Conservation (phyloP, 2,329 filamentous ascomycete genomes). For the Lecanicillium sp. region DNA sequence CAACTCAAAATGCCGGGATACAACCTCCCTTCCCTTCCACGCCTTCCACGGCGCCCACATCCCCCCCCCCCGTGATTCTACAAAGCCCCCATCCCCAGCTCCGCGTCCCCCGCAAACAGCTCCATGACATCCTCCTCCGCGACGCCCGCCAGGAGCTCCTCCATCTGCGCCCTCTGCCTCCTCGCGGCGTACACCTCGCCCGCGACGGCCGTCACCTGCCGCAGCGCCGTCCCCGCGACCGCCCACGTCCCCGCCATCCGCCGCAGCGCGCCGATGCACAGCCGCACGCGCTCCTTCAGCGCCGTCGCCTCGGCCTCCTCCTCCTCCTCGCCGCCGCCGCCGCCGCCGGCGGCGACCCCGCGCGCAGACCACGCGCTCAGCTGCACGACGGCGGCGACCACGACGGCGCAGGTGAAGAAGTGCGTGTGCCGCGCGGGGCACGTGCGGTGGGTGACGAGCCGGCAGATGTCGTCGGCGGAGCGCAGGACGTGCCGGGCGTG, state of each 20-base stretch:
- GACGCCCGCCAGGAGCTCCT: slow-evolving; percentile 3
- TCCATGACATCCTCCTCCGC: slow-evolving; percentile 3
- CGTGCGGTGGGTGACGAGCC: slow-evolving; percentile 8
- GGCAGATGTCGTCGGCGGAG: slow-evolving; percentile 4
- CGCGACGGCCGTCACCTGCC: neutral
- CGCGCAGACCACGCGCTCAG: slow-evolving; percentile 2
- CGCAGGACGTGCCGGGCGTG: slow-evolving; percentile 1
- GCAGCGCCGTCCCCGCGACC: neutral
- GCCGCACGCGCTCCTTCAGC: neutral
- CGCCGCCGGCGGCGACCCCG: neutral
- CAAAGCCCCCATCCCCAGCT: no score
- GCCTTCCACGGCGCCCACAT: no score
- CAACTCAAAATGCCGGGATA: no score
- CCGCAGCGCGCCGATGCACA: slow-evolving; percentile 11
- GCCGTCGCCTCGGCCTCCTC: neutral
- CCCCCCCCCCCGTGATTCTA: no score
- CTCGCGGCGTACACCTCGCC: neutral
- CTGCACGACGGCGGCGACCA: slow-evolving; percentile 6
- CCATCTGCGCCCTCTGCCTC: slow-evolving; percentile 7
- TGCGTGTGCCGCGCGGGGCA: slow-evolving; percentile 1
- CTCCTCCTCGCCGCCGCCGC: neutral
- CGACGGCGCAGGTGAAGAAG: slow-evolving; percentile 9
- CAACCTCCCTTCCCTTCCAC: no score
- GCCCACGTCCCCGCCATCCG: slow-evolving; percentile 1
- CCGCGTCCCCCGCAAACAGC: neutral